Percentiles rank a stretch among this genome's conserved stretches.
These are phyloP conservation scores for Quercus mongolica DNA, from an alignment of 306 rosid genomes.

Conservation along the genomic window DNA sequence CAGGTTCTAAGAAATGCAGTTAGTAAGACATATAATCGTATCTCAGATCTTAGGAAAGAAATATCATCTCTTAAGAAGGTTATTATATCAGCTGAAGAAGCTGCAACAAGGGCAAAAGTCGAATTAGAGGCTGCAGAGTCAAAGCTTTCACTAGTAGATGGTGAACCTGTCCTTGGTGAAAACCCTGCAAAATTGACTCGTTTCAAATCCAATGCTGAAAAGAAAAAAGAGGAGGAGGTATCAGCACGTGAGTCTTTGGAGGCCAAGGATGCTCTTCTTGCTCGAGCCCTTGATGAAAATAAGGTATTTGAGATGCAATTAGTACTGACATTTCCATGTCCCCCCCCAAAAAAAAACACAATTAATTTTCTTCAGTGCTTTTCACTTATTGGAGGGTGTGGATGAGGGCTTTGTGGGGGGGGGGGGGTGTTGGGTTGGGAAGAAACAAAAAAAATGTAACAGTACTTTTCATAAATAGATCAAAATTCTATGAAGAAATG, in stretches of 20 bases:
- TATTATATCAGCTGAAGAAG: slow-evolving; percentile 63
- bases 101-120: slow-evolving; percentile 53
- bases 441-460: neutral
- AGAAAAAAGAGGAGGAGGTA: slow-evolving; percentile 69
- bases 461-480: neutral
- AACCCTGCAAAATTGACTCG: slow-evolving; percentile 78
- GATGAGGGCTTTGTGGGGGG: too few relatives aligned
- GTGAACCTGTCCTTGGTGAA: slow-evolving; percentile 95
- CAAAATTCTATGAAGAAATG: neutral
- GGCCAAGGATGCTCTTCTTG: slow-evolving; percentile 96
- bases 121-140: slow-evolving; percentile 80
- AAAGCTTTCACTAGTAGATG: slow-evolving; percentile 80
- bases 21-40: slow-evolving; percentile 89
- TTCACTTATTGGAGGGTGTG: neutral
- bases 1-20: slow-evolving; percentile 85
- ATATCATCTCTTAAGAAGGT: slow-evolving; percentile 62
- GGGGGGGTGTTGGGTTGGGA: too few relatives aligned
- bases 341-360: too few relatives aligned
- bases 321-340: neutral
- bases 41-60: slow-evolving; percentile 94
- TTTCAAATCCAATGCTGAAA: slow-evolving; percentile 71
- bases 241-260: slow-evolving; percentile 74
- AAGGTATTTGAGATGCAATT: slow-evolving; percentile 54
- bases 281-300: slow-evolving; percentile 80
- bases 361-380: neutral